Base-by-base conservation (phyloP, 164 flowering plant genomes). In the Vitis riparia region DNA sequence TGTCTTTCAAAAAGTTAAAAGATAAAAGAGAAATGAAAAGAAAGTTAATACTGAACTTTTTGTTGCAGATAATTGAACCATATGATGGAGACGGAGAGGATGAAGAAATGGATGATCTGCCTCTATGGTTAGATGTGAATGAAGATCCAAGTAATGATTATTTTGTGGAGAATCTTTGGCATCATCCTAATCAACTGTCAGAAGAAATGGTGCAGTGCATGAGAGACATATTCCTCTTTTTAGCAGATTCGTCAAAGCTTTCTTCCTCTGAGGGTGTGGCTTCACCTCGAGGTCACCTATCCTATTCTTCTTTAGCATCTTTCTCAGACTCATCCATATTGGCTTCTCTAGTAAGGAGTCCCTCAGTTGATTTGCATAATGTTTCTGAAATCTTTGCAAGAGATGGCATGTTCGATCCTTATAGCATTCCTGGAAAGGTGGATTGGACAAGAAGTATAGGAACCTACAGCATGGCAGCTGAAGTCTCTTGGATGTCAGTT, bases 171-270 rank as follows among this genome's bases (percentile, higher is more conserved):
- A 68, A 63, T 59, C 79, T 80, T 30, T 70, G 80, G 76, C 55
- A 79, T 17, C 63, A 81, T 16, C 86, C 86, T 30, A 80, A 80
- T 72, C 71, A 63, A 51, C 78, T 83, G 17, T 83, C 86, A 8
- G 84, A 83, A 75, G 79, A 83, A 71, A 83, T 83, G 86, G 82
- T 83, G 66, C 55, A 17, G 55, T 81, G 84, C 68, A 83, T 83
- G 86, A 83, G 75, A 75, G 73, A 81, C 67, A 83, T 83, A 51
- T 83, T 79, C 56, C 62, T 81, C 37, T 71, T 58, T 56, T 70
- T 83, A 23, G 73, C 84, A 37, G 81, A 83, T 76, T 71, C 80
- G 9, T 73, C 85, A 48, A 78, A 83, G 70, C 59, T 66, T 50
- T 68, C 80, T 65, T 70, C 75, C 47, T 67, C 70, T 51, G 73